Evolutionary conservation across 2,329 filamentous ascomycete species (phyloP), one percentile per base, ranked within the genome.

Genomic region (Raffaelea albimanens): DNA sequence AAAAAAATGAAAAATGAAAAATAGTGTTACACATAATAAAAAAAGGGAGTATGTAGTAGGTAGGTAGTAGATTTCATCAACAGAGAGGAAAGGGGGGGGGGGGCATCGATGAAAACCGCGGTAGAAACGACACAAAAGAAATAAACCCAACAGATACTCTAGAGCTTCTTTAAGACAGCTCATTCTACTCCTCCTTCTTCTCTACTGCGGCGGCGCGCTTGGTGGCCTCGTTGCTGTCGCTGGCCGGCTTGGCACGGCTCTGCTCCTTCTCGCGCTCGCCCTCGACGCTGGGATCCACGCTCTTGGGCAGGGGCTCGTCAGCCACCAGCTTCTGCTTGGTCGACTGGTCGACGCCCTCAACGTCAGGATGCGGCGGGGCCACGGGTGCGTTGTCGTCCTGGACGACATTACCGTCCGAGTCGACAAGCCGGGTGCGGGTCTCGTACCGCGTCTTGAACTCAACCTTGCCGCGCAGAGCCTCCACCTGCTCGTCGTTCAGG

Each of bases 391-490:
- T 16, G 21, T 64, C 62, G 14, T 69, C 67, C 31, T 64, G 57
- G 11, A 63, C 62, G n/a, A 95, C 86, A 55, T 90, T 88, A 50
- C 90, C 93, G 40, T 80, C 64, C 45, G 78, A 78, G 64, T 95
- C 88, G 38, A 95, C 73, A 48, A 97, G 67, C 49, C 87, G 83
- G 9, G 89, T 96, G 54, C 86, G 79, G n/a, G 91, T 96, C 72
- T 97, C 91, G 63, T 96, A 96, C 56, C 84, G 85, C 13, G 93
- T 97, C 69, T 94, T 83, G 69, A 98, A 96, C 59, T 88, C 87
- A 50, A 97, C 90, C 67, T 95, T 94, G 59, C 91, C 93, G 64
- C 91, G 79, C 29, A 98, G 78, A 19, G 78, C 79, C 59, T 85
- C 80, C 50, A 98, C 89, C 62, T 95, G 80, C 59, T 89, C 85